These are phyloP conservation scores for Neltuma alba DNA, from an alignment of 306 rosid species.

Conservation along the genomic window DNA sequence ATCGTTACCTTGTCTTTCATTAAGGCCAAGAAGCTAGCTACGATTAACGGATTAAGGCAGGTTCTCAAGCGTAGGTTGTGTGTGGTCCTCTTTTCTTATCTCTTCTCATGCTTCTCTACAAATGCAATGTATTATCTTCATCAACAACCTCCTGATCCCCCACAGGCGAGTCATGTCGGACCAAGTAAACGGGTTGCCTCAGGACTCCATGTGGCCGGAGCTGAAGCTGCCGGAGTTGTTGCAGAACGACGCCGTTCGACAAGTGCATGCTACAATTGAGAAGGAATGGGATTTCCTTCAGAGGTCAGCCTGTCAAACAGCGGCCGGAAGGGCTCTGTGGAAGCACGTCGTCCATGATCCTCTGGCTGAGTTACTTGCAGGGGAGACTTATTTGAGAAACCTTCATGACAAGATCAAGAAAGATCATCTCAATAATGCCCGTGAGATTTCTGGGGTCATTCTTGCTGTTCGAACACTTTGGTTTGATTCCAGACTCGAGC, in stretches of 20 bases:
- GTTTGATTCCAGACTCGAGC: constrained; percentile 81
- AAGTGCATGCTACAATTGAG: constrained; percentile 74
- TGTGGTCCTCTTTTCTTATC: constrained; percentile 99
- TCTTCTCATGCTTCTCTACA: constrained; percentile 32
- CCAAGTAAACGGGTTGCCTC: constrained; percentile 58
- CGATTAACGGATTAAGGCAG: constrained; percentile 52
- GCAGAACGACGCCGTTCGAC: constrained; percentile 55
- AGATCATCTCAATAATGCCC: constrained; percentile 76
- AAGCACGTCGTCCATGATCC: constrained; percentile 85
- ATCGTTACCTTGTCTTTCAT: constrained; percentile 57
- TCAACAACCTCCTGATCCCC: constrained; percentile 39
- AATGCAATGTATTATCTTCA: constrained; percentile 61
- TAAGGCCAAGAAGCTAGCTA: constrained; percentile 54
- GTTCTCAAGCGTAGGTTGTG: constrained; percentile 68
- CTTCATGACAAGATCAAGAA: constrained; percentile 88
- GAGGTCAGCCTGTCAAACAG: constrained; percentile 88
- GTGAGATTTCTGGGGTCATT: constrained; percentile 88
- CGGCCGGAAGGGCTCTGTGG: constrained; percentile 98
- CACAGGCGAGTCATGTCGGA: constrained; percentile 58
- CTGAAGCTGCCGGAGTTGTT: constrained; percentile 77
- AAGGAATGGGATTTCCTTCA: constrained; percentile 81
- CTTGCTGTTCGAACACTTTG: constrained; percentile 93
- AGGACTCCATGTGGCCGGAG: constrained; percentile 55
- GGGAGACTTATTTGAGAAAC: constrained; percentile 75
- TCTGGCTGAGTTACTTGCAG: constrained; percentile 78